Percentiles rank a stretch among this genome's conserved stretches.
These are phyloP conservation scores for Plasmodium fragile DNA, from an alignment of 169 alveolate genomes.

Conservation along the genomic window DNA sequence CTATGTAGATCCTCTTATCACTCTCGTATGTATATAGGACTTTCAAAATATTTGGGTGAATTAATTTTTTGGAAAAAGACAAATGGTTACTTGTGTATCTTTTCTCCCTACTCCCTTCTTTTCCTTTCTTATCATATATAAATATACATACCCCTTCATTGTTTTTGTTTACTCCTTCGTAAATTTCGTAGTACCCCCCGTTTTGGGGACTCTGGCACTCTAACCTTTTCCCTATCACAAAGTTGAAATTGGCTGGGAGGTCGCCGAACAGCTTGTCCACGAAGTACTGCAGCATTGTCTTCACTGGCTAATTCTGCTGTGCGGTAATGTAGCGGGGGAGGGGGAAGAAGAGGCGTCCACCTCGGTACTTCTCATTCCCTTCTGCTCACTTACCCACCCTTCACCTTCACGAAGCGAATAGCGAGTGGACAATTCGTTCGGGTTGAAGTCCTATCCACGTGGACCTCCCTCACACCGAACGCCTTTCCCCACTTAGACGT, in stretches of 20 bases:
- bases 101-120: conserved; percentile 38
- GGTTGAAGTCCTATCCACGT: not conserved
- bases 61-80: conserved; percentile 70
- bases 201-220: conserved; percentile 1
- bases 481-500: not conserved
- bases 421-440: not conserved
- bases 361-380: not conserved
- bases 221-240: conserved; percentile 30
- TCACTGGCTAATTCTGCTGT: not conserved
- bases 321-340: not conserved
- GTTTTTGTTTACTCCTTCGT: conserved; percentile 36
- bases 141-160: conserved; percentile 60
- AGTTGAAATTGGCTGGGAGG: conserved; percentile 57
- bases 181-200: conserved; percentile 41
- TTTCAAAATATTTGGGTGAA: conserved; percentile 83
- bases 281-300: conserved; percentile 60
- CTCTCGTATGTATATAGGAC: conserved; percentile 79
- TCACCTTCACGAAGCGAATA: not conserved
- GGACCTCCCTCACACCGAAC: not conserved
- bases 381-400: not conserved
- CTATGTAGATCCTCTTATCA: conserved; percentile 81
- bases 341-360: not conserved
- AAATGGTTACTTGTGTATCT: conserved; percentile 79
- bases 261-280: conserved; percentile 58
- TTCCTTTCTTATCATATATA: conserved; percentile 53